Evolutionary conservation across 805 yeast species (phyloP), one percentile per base, ranked within the genome.

Genomic region (Isabelozyma gotoi): DNA sequence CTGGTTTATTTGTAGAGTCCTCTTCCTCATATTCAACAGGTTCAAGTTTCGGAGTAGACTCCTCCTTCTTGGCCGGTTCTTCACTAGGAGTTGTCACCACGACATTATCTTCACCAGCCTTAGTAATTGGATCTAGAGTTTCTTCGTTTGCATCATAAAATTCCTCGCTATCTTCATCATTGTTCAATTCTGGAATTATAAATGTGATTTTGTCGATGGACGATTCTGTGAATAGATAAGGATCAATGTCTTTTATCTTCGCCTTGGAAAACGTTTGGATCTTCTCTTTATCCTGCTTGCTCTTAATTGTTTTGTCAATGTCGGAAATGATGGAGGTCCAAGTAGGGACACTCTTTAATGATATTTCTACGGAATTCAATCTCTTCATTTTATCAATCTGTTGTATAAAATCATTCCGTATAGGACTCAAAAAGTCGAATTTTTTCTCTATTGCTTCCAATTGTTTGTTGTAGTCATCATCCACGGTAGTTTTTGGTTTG

Each of bases 211-310:
- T 57, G 33, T 78, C 83, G 2, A 82, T 61, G 0, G 82, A 73
- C 2, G 62, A 65, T 29, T 76, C 80, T 0, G 78, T 66, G 20
- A 78, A 67, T 11, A 65, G 51, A 49, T 85, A 84, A 0, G 78
- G 74, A 50, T 84, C 88, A 21, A 71, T 57, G 24, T 67, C 57
- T 49, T 66, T 77, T 4, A 72, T 53, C 35, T 72, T 76, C 3
- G 72, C 61, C 45, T 70, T 76, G 3, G 79, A 38, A 8, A 54
- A 39, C 5, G 59, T 62, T 36, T 67, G 73, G 1, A 60, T 45
- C 38, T 63, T 65, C 7, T 64, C 67, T 50, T 66, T 62, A 36
- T 65, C 70, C 19, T 64, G 68, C 3, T 24, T 37, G 3, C 50
- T 49, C 17, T 63, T 60, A 16, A 75, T 53, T 36, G 67, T 70